Evolutionary conservation across 805 yeast species (phyloP).

Genomic region (Saturnispora diversa): DNA sequence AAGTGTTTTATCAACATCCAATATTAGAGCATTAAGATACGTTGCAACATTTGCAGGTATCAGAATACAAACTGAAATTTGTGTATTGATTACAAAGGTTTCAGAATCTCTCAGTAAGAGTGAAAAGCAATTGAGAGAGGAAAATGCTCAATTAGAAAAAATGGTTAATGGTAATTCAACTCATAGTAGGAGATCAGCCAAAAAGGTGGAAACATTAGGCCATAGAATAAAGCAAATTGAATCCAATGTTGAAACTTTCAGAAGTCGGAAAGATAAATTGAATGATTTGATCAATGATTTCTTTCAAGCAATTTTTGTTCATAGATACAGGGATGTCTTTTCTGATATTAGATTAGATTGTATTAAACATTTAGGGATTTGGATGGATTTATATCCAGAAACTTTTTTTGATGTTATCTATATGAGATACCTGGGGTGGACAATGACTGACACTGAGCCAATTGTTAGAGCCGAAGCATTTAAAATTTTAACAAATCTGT

Average conservation of each 20-base stretch:
- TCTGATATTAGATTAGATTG: constrained; percentile 65
- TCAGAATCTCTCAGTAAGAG: constrained; percentile 34
- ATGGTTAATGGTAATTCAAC: constrained; percentile 14
- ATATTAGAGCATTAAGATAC: constrained; percentile 62
- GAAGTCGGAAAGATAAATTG: constrained; percentile 43
- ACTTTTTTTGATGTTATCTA: constrained; percentile 60
- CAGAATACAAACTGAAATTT: constrained; percentile 51
- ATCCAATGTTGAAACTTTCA: constrained; percentile 33
- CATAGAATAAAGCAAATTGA: constrained; percentile 42
- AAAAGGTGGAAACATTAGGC: constrained; percentile 28
- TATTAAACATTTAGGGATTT: constrained; percentile 49
- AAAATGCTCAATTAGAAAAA: constrained; percentile 15
- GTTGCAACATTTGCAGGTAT: constrained; percentile 55
- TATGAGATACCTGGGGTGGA: constrained; percentile 76
- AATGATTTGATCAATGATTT: constrained; percentile 57
- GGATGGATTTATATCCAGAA: constrained; percentile 70
- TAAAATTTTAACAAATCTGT: constrained; percentile 43
- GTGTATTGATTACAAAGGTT: constrained; percentile 38
- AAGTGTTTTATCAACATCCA: constrained; percentile 59
- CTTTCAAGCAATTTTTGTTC: constrained; percentile 57
- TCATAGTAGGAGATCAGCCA: constrained; percentile 25
- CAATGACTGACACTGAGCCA: constrained; percentile 61
- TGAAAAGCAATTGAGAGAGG: constrained; percentile 36
- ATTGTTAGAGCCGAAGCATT: constrained; percentile 60
- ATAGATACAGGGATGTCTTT: constrained; percentile 76